Base-by-base conservation (phyloP, 768 basidiomycete species). In the Agaricus blazei region DNA sequence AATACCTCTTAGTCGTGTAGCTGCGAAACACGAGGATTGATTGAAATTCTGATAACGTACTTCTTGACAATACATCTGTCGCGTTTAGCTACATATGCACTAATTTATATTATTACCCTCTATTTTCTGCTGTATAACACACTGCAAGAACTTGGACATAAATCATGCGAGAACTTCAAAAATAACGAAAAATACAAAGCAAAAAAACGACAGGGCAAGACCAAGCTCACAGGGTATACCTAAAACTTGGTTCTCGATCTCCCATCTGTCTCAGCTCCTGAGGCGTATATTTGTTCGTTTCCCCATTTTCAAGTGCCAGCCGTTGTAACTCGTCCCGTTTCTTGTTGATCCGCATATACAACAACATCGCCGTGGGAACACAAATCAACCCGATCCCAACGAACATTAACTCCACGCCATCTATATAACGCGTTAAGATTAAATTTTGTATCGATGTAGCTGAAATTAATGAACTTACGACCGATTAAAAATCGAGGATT, bases 321-420 rank as follows among this genome's bases (percentile, higher is more conserved):
- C 65, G 67, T 49, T 67, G 61, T 1, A 61, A 52, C 40, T 64
- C 67, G 36, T 85, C 85, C 34, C 85, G 72, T 53, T 68, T 67
- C 9, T 67, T 63, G 64, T 88, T 88, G 67, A 87, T 83, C 40
- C 73, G 73, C 37, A 52, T 75, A 64, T 88, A 88, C 1, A 67
- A 47, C 4, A 83, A 36, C 4, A 80, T 73, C 11, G 76, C 70
- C 23, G 79, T 66, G 0, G 81, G 81, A 1, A 83, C 60, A 27
- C 67, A 63, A 7, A 86, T 70, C 60, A 86, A 70, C 0, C 86
- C 85, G 31, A 89, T 82, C 3, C 80, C 80, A 19, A 87, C 75
- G 56, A 87, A 85, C 82, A 84, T 84, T 23, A 88, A 69, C 65
- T 85, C 84, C 12, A 85, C 49, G 1, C 71, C 83, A 61, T 87